These are phyloP conservation scores for Picea glauca DNA, from an alignment of 75 land plant species.

Conservation along the genomic window DNA sequence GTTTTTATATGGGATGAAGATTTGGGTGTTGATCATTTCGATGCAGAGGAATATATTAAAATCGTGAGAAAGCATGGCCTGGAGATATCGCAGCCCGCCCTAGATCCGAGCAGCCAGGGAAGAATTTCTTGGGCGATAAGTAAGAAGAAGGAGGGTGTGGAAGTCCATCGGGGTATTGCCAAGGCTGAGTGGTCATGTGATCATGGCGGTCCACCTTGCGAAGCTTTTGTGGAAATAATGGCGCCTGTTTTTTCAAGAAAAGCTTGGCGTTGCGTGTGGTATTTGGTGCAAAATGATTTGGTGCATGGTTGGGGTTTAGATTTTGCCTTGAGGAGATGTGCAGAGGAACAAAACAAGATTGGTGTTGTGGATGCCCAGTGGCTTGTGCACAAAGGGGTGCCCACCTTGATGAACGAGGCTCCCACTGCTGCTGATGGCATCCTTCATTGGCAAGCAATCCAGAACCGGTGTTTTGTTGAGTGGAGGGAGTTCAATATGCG, in stretches of 20 bases:
- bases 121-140: slow-evolving; percentile 18
- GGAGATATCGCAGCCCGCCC: slow-evolving; percentile 35
- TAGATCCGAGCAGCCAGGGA: slow-evolving; percentile 14
- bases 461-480: too few relatives aligned
- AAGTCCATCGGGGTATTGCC: slow-evolving; percentile 4
- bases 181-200: slow-evolving; percentile 20
- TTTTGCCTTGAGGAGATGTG: slow-evolving; percentile 72
- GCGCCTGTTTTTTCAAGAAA: slow-evolving; percentile 88
- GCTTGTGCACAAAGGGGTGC: slow-evolving; percentile 25
- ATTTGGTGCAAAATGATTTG: slow-evolving; percentile 88
- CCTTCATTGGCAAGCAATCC: too few relatives aligned
- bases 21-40: slow-evolving; percentile 81
- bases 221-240: slow-evolving; percentile 87
- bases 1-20: slow-evolving; percentile 98
- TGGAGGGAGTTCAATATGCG: too few relatives aligned
- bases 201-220: slow-evolving; percentile 30
- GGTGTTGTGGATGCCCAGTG: slow-evolving; percentile 30
- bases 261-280: slow-evolving; percentile 95
- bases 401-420: slow-evolving; percentile 8
- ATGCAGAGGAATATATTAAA: slow-evolving; percentile 61
- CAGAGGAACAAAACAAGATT: slow-evolving; percentile 40
- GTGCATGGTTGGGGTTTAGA: slow-evolving; percentile 97
- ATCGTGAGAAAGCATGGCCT: slow-evolving; percentile 29
- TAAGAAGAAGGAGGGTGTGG: background rate
- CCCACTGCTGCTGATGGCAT: too few relatives aligned